Percentiles rank a stretch among this genome's conserved stretches.
phyloP scores from a whole-genome alignment of 2,329 filamentous ascomycete species.

The Penicillium sp. region DNA sequence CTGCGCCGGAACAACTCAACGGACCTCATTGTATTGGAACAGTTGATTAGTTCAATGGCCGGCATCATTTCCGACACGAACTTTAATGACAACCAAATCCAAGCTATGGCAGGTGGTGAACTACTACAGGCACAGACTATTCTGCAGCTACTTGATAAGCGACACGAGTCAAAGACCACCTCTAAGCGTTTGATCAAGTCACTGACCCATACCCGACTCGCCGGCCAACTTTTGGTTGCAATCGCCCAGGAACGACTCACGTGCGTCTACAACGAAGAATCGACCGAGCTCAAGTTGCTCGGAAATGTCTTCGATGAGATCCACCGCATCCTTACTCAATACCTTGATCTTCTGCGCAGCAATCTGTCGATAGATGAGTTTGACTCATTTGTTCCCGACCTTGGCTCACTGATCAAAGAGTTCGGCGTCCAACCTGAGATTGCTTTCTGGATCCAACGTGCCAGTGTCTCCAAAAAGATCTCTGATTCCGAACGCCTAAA shows the following conservation, averaged over 20 bases:
- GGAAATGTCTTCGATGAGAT: slow-evolving; percentile 89
- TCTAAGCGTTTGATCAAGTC: slow-evolving; percentile 79
- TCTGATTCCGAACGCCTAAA: slow-evolving; percentile 39
- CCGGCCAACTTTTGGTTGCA: slow-evolving; percentile 80
- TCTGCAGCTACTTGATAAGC: slow-evolving; percentile 75
- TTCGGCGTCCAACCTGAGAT: slow-evolving; percentile 78
- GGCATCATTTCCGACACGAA: slow-evolving; percentile 85
- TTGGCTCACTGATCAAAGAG: slow-evolving; percentile 71
- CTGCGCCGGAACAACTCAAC: slow-evolving; percentile 80
- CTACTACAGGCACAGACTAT: slow-evolving; percentile 78
- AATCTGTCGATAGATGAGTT: slow-evolving; percentile 77
- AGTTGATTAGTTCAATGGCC: slow-evolving; percentile 89
- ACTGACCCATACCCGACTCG: slow-evolving; percentile 74
- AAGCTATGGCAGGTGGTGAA: slow-evolving; percentile 85
- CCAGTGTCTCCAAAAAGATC: slow-evolving; percentile 70
- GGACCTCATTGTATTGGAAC: slow-evolving; percentile 86
- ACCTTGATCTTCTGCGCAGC: slow-evolving; percentile 81
- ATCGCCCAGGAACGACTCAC: slow-evolving; percentile 87
- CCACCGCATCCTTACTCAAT: slow-evolving; percentile 81
- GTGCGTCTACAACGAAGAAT: slow-evolving; percentile 76
- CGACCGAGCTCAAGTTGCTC: slow-evolving; percentile 84
- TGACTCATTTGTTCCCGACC: slow-evolving; percentile 72
- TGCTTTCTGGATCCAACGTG: slow-evolving; percentile 80
- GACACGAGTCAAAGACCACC: slow-evolving; percentile 72
- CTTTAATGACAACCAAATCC: slow-evolving; percentile 83